phyloP scores from a whole-genome alignment of 164 flowering plant species.

The Stephania japonica region DNA sequence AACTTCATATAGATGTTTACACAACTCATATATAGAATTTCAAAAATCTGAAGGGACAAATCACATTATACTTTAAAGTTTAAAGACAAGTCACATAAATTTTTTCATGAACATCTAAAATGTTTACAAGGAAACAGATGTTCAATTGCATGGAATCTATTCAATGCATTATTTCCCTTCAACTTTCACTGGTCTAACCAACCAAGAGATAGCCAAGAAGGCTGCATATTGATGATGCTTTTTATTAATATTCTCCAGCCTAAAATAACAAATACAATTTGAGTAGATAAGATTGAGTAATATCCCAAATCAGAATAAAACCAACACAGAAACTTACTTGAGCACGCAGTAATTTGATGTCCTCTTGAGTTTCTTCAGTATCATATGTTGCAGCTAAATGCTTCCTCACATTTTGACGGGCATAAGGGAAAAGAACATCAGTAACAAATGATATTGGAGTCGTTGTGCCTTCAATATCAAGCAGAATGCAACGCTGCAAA shows the following conservation, averaged over 20 bases:
- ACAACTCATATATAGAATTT: background rate
- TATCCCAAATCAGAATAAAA: background rate
- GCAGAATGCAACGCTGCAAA: constrained; percentile 85
- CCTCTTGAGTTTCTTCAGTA: constrained; percentile 80
- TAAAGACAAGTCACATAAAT: background rate
- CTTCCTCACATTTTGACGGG: constrained; percentile 80
- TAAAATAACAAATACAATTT: background rate
- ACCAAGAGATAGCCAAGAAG: background rate
- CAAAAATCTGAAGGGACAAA: background rate
- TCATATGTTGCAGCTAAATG: constrained; percentile 76
- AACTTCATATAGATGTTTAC: background rate
- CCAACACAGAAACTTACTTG: constrained; percentile 50
- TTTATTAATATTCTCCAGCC: background rate
- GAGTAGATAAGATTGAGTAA: background rate
- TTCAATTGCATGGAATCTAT: background rate
- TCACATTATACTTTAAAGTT: background rate
- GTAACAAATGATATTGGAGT: constrained; percentile 94
- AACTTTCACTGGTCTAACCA: background rate
- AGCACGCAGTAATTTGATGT: constrained; percentile 63
- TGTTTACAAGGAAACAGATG: background rate
- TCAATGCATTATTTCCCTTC: background rate
- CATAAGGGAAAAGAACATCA: constrained; percentile 96
- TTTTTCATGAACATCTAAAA: background rate
- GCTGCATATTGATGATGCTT: background rate
- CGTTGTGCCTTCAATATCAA: constrained; percentile 98